These are phyloP conservation scores for Grigorovia yakushimaensis DNA, from an alignment of 805 yeast species.

Conservation along the genomic window DNA sequence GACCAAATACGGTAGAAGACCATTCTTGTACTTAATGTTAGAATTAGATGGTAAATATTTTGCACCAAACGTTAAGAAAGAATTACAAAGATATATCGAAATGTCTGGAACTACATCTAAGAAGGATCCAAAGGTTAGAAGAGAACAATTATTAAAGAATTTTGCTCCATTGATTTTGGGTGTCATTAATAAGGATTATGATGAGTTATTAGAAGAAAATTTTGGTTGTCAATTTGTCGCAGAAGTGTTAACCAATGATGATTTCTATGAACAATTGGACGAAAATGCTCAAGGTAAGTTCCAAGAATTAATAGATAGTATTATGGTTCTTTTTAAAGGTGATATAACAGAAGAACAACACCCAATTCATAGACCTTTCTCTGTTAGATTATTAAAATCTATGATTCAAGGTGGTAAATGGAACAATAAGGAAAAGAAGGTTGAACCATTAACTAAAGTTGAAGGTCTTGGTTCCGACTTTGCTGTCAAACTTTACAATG, in stretches of 20 bases:
- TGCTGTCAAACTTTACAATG: constrained; percentile 44
- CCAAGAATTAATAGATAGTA: constrained; percentile 42
- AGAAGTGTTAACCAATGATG: constrained; percentile 59
- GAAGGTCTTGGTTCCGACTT: constrained; percentile 49
- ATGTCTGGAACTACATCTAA: constrained; percentile 65
- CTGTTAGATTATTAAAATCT: constrained; percentile 63
- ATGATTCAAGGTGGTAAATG: constrained; percentile 81
- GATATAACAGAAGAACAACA: constrained; percentile 60
- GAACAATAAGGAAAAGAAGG: constrained; percentile 52
- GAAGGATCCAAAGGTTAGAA: constrained; percentile 71
- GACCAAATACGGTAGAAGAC: constrained; percentile 80
- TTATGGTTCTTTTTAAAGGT: constrained; percentile 53
- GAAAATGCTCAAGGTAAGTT: constrained; percentile 30
- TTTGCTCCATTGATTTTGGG: constrained; percentile 60
- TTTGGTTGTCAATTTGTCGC: constrained; percentile 76
- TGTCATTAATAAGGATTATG: constrained; percentile 41
- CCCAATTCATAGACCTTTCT: constrained; percentile 60
- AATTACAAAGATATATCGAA: constrained; percentile 49
- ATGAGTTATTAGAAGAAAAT: constrained; percentile 50
- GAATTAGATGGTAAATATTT: constrained; percentile 79
- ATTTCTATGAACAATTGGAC: constrained; percentile 31
- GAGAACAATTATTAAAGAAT: constrained; percentile 52
- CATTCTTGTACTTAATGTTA: constrained; percentile 67
- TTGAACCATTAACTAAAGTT: constrained; percentile 34
- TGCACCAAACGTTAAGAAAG: constrained; percentile 56